A percentile compares a stretch with the other conserved stretches of the same genome.
Conservation (phyloP, 176 grass and related monocot species). For the Melocanna baccifera region DNA sequence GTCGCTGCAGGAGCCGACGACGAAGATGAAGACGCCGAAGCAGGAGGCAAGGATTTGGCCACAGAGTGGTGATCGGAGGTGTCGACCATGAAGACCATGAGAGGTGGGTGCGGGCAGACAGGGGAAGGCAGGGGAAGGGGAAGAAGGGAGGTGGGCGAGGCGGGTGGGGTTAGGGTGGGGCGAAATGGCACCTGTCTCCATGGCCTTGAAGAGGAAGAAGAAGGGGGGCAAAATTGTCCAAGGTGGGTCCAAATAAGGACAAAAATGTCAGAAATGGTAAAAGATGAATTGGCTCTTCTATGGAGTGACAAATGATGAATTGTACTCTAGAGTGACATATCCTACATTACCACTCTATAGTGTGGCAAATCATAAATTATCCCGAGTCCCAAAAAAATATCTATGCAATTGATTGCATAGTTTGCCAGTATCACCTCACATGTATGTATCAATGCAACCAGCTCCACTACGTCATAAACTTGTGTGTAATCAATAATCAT, state of each 20-base stretch:
- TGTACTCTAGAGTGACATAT: too few species aligned
- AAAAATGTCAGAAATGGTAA: too few species aligned
- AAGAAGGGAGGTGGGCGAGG: neutral
- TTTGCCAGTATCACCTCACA: slow-evolving; percentile 3
- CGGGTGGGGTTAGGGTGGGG: neutral
- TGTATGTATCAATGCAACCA: neutral
- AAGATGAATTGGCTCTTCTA: too few species aligned
- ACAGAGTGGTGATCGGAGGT: neutral
- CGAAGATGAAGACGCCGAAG: neutral
- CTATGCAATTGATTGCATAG: neutral
- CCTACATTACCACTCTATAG: too few species aligned
- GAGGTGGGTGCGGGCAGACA: neutral
- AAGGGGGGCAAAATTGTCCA: too few species aligned
- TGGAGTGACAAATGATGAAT: too few species aligned
- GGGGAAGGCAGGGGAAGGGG: neutral
- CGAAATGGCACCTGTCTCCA: too few species aligned
- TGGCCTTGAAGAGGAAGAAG: too few species aligned
- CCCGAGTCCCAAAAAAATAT: neutral
- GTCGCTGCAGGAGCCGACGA: neutral
- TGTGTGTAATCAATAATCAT: neutral
- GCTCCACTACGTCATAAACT: neutral
- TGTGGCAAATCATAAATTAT: too few species aligned
- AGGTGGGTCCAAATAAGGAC: too few species aligned
- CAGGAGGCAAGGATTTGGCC: neutral
- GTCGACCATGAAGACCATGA: slow-evolving; percentile 38